Evolutionary conservation across 2,329 filamentous ascomycete species (phyloP), one percentile per base, ranked within the genome.

Genomic region (Talaromyces sp.): DNA sequence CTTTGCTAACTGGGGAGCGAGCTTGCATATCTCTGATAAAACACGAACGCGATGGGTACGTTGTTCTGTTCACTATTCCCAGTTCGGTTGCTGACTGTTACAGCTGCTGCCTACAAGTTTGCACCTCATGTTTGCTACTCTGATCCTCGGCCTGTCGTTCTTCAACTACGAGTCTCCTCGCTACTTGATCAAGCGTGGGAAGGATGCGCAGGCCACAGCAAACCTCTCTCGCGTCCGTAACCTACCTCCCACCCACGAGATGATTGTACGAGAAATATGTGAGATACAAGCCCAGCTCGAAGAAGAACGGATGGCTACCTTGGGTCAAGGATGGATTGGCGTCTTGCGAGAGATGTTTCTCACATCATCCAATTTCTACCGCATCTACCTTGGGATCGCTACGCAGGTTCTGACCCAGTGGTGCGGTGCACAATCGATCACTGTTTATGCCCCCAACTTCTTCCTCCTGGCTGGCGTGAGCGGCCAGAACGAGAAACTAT

Each of bases 111-210:
- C 43, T 5, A 46, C 43, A 9, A 46, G 43, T 19, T 25, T 46
- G 8, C 43, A 46, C 25, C 28, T 46, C 25, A 89, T 89, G 69
- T 89, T 90, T 66, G 84, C 86, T 2, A 81, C 80, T 3, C 74
- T 90, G 62, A 89, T 89, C 66, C 80, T 88, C 66, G 65, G 82
- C 56, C 77, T 89, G 17, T 86, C 82, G 17, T 84, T 87, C 66
- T 81, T 86, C 68, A 80, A 85, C 62, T 78, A 77, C 54, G 86
- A 89, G 68, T 88, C 85, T 0, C 86, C 86, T 0, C 83, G 86
- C 7, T 89, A 80, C 73, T 79, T 89, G 15, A 76, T 88, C 69
- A 88, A 87, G 69, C 74, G 81, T 58, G 83, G 83, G 21, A 77
- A 82, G 35, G 68, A 80, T 7, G 83, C 84, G 19, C 56, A 65